Base-by-base conservation (phyloP, 208 protist genomes). In the Crithidia sp. region DNA sequence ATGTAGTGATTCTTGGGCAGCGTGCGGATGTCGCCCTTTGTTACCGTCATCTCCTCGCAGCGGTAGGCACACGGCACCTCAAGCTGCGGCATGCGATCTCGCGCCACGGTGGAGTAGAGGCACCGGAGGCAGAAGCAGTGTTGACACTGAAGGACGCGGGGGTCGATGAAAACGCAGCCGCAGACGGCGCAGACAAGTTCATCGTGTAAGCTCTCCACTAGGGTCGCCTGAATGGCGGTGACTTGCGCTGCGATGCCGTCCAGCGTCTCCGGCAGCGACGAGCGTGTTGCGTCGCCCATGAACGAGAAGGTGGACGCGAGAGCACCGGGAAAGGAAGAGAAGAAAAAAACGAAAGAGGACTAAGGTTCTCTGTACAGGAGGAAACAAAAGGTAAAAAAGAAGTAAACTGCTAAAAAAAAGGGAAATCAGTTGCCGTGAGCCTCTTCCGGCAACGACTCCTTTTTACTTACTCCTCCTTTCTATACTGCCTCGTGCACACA, bases 71-170 rank as follows among this genome's bases (percentile, higher is more conserved):
- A 91, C 14, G 70, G 56, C 19, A 91, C 56, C n/a, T 62, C 64
- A 9, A 86, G 58, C 39, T 75, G 17, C 19, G 45, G 44, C 45
- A 60, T 74, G 7, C 83, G 80, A 17, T 89, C 75, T 37, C 82
- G 75, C 40, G 75, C 45, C 5, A 81, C 72, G 19, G 67, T 75
- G 12, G 60, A 67, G 74, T 86, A 86, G 14, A 91, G 67, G 45
- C 88, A 93, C n/a, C 85, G 78, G 4, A 93, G 71, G 62, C 88
- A 93, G 68, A 93, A 91, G 50, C 68, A 81, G 67, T 93, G 88
- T 64, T 93, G 85, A 61, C 88, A 93, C n/a, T 58, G 44, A n/a
- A 93, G 74, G 13, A 91, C 69, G 40, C 88, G 82, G 0, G 88
- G 88, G 53, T 93, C 85, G 7, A 88, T 77, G 28, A 91, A 74